phyloP scores from a whole-genome alignment of 768 basidiomycete genomes.

The Pulveroboletus ravenelii region DNA sequence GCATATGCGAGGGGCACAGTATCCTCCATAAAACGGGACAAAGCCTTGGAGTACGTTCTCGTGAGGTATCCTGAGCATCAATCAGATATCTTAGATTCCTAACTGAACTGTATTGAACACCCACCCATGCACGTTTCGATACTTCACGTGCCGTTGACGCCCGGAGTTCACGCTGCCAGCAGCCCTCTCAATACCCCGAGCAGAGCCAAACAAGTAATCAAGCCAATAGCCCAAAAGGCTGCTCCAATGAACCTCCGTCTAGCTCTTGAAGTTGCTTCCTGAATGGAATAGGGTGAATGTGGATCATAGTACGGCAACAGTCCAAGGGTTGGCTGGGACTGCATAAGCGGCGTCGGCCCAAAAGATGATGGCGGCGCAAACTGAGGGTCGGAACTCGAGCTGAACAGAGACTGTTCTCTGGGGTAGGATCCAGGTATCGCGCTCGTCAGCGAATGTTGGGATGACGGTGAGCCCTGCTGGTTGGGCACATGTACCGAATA shows the following conservation, averaged over 20 bases:
- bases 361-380: conserved; percentile 18
- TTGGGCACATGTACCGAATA: conserved; percentile 20
- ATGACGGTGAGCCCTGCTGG: conserved; percentile 13
- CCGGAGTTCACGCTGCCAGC: not conserved
- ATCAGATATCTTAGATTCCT: not conserved
- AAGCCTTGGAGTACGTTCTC: not conserved
- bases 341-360: conserved; percentile 40
- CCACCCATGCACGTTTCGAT: not conserved
- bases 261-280: conserved; percentile 37
- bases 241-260: conserved; percentile 42
- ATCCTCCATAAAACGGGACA: not conserved
- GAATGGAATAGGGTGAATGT: conserved; percentile 34
- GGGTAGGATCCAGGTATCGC: conserved; percentile 14
- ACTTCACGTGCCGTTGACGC: not conserved
- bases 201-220: conserved; percentile 28
- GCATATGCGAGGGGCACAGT: not conserved
- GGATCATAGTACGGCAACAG: conserved; percentile 42
- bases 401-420: conserved; percentile 15
- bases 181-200: conserved; percentile 21
- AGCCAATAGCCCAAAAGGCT: conserved; percentile 34
- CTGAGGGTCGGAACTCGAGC: conserved; percentile 11
- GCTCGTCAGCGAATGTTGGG: conserved; percentile 14
- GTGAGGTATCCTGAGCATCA: not conserved
- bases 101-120: not conserved
- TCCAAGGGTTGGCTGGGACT: conserved; percentile 33